A percentile compares a stretch with the other conserved stretches of the same genome.
Conservation (phyloP, 1,284 basidiomycete genomes). For the Heterobasidion irregulare region DNA sequence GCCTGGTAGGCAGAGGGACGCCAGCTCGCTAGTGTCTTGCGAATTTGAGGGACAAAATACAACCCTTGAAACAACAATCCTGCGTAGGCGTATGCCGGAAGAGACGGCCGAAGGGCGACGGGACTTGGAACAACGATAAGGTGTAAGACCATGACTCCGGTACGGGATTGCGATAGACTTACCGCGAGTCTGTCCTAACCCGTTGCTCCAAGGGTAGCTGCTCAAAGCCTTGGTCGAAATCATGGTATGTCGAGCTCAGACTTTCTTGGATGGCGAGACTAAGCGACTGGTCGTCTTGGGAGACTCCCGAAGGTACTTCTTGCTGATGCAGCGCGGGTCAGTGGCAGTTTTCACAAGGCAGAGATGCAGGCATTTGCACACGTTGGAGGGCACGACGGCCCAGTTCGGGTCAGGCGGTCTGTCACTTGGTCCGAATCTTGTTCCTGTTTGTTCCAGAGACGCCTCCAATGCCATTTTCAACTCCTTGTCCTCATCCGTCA, state of each 20-base stretch:
- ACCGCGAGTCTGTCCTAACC: constrained; percentile 53
- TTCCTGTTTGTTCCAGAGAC: constrained; percentile 31
- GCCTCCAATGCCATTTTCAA: constrained; percentile 42
- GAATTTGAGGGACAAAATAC: constrained; percentile 61
- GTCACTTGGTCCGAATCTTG: constrained; percentile 46
- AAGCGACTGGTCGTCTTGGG: constrained; percentile 47
- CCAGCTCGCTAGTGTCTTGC: constrained; percentile 40
- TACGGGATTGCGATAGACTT: constrained; percentile 14
- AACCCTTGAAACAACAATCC: constrained; percentile 55
- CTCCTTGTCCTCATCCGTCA: constrained; percentile 48
- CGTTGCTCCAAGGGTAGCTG: constrained; percentile 37
- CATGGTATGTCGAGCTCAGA: constrained; percentile 26
- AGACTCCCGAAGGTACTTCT: constrained; percentile 27
- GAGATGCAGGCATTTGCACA: constrained; percentile 17
- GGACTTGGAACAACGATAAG: constrained; percentile 32
- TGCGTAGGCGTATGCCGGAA: constrained; percentile 42
- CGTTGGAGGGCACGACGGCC: constrained; percentile 62
- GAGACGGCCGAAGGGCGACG: constrained; percentile 53
- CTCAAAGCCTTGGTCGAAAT: constrained; percentile 25
- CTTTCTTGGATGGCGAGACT: constrained; percentile 63
- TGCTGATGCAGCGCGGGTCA: constrained; percentile 11
- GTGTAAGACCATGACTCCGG: constrained; percentile 4
- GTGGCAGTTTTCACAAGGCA: not conserved
- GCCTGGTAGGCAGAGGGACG: constrained; percentile 21
- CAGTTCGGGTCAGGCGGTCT: constrained; percentile 55